Percentiles rank a stretch among this genome's conserved stretches.
Conservation (phyloP, 2,329 filamentous ascomycete genomes). For the Fonsecaea multimorphosa region DNA sequence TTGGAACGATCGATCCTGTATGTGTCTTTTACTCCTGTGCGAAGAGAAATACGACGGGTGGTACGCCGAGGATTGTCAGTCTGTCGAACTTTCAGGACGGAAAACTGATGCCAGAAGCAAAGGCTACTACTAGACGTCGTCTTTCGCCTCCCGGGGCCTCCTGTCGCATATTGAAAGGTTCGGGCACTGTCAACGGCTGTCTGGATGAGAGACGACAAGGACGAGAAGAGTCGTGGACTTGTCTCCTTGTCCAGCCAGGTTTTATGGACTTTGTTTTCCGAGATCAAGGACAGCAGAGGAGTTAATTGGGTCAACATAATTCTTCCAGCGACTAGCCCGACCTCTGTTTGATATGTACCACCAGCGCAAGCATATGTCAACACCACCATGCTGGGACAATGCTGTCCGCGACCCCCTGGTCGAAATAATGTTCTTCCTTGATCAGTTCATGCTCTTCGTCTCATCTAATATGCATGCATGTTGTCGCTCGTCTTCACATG, state of each 20-base stretch:
- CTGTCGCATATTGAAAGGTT: background rate
- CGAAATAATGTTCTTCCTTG: background rate
- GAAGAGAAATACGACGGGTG: too few relatives aligned
- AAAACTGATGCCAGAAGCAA: background rate
- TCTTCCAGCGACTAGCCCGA: background rate
- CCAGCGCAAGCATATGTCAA: background rate
- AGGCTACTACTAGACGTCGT: background rate
- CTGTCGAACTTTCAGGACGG: background rate
- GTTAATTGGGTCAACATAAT: background rate
- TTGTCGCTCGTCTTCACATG: background rate
- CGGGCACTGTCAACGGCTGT: background rate
- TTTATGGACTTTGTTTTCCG: too few relatives aligned
- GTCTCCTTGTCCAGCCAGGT: too few relatives aligned
- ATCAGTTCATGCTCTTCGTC: conserved; percentile 5
- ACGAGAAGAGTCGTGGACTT: too few relatives aligned
- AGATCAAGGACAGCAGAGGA: background rate
- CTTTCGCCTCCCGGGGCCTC: background rate
- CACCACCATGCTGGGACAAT: background rate
- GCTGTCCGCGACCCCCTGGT: background rate
- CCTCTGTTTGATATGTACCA: background rate
- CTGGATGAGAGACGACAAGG: background rate
- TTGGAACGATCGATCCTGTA: background rate
- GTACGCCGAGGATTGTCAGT: background rate
- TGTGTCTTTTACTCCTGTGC: too few relatives aligned
- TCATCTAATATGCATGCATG: conserved; percentile 5